Percentiles rank a stretch among this genome's conserved stretches.
Evolutionary conservation across 768 basidiomycete species (phyloP).

Genomic region (Lentinula raphanica): DNA sequence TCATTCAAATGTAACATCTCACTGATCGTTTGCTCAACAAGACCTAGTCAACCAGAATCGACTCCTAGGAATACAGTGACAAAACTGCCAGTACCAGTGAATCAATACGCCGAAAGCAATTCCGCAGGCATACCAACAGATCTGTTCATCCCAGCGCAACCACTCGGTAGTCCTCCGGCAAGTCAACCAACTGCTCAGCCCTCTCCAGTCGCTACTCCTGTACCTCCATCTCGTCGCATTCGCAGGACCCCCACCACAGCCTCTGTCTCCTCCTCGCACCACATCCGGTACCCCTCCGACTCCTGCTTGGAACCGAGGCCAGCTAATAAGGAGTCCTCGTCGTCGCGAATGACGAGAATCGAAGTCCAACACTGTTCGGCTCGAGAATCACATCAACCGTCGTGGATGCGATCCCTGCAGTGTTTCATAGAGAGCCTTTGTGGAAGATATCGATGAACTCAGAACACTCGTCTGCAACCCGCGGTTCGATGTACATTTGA

Average conservation of each 20-base stretch:
- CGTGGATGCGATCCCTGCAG: constrained; percentile 32
- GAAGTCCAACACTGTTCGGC: too few species aligned
- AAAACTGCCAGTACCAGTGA: background rate
- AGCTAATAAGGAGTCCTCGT: too few species aligned
- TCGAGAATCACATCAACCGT: too few species aligned
- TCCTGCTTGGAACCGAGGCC: too few species aligned
- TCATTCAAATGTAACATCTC: background rate
- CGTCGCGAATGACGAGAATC: too few species aligned
- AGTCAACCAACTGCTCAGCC: background rate
- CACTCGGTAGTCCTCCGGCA: constrained; percentile 3
- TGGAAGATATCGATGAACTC: constrained; percentile 71
- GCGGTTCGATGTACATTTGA: constrained; percentile 57
- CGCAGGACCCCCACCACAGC: background rate
- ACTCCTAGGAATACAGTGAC: too few species aligned
- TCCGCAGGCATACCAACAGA: background rate
- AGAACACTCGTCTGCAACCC: constrained; percentile 49
- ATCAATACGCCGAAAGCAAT: background rate
- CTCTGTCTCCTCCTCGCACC: background rate
- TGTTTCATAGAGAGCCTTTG: constrained; percentile 67
- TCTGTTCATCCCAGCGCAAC: background rate
- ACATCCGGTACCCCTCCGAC: too few species aligned
- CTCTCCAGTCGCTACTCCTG: background rate
- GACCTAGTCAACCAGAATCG: background rate
- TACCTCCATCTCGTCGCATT: background rate
- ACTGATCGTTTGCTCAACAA: too few species aligned